A percentile compares a stretch with the other conserved stretches of the same genome.
Evolutionary conservation across 148 eudicot species (phyloP).

Genomic region (Rhododendron molle): DNA sequence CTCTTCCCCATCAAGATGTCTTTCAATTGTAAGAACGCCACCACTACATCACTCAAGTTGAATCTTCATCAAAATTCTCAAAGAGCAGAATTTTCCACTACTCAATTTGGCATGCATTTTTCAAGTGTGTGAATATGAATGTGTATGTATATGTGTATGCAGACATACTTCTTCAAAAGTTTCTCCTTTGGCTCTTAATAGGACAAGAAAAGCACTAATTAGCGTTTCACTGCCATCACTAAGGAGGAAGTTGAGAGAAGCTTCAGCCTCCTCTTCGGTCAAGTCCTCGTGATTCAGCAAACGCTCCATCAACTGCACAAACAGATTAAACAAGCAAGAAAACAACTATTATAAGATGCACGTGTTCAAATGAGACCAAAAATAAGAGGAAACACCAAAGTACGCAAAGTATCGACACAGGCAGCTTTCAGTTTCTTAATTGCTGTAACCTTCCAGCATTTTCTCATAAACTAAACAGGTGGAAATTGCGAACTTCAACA

Average conservation of each 20-base stretch:
- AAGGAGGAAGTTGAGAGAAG: conserved; percentile 59
- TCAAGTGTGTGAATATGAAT: background rate
- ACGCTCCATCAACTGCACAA: conserved; percentile 58
- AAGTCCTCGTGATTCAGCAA: conserved; percentile 52
- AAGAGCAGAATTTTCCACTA: background rate
- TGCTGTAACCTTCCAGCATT: background rate
- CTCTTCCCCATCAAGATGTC: background rate
- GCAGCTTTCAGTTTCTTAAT: background rate
- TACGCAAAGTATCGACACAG: background rate
- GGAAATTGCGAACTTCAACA: background rate
- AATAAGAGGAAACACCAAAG: background rate
- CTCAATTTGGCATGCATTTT: background rate
- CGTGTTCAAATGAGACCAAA: background rate
- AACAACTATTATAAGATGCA: conserved; percentile 10
- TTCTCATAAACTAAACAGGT: conserved; percentile 7
- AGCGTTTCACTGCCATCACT: conserved; percentile 55
- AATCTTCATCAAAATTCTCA: background rate
- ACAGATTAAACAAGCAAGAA: conserved; percentile 4
- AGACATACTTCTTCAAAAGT: conserved; percentile 63
- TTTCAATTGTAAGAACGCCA: background rate
- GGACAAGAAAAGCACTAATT: conserved; percentile 79
- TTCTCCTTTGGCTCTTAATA: conserved; percentile 84
- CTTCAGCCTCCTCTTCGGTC: conserved; percentile 67
- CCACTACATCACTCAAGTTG: background rate
- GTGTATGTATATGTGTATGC: background rate